Conservation (phyloP, 1,284 basidiomycete species). For the Pseudomicrostroma phylloplanum region DNA sequence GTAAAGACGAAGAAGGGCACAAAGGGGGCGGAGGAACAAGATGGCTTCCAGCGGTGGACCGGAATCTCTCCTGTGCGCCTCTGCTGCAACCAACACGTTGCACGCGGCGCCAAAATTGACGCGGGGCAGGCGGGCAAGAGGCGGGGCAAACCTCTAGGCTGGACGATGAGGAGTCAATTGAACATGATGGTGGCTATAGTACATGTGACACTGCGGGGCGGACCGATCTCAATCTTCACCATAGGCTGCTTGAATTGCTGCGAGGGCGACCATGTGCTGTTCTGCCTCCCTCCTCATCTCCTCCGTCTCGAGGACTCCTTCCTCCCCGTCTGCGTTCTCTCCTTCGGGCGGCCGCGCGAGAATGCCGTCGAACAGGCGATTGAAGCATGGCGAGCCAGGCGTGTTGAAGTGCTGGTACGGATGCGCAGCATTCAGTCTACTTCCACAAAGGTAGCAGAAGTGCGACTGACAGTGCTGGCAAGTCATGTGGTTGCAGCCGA, state of each 20-base stretch:
- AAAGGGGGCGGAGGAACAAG: too few species aligned
- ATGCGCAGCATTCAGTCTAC: conserved; percentile 12
- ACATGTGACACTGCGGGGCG: not conserved
- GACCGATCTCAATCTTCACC: not conserved
- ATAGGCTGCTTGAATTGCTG: conserved; percentile 2
- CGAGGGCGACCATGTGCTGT: not conserved
- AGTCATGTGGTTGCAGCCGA: conserved; percentile 20
- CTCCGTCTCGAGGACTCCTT: not conserved
- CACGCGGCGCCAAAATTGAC: too few species aligned
- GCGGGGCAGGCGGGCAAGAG: too few species aligned
- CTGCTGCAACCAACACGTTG: too few species aligned
- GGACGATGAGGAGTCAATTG: too few species aligned
- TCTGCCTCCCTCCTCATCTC: conserved; percentile 8
- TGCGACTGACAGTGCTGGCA: conserved; percentile 16
- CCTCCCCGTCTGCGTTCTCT: not conserved
- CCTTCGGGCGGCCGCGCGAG: not conserved
- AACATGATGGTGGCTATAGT: too few species aligned
- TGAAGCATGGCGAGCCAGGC: conserved; percentile 13
- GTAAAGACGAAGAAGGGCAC: too few species aligned
- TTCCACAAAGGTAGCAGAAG: conserved; percentile 19
- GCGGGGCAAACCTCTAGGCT: too few species aligned
- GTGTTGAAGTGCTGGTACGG: conserved; percentile 22
- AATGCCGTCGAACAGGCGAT: conserved; percentile 15
- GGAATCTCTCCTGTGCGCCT: too few species aligned
- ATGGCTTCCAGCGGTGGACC: too few species aligned